Evolutionary conservation across 1,284 basidiomycete genomes (phyloP).

Genomic region (Anthracocystis walkeri): DNA sequence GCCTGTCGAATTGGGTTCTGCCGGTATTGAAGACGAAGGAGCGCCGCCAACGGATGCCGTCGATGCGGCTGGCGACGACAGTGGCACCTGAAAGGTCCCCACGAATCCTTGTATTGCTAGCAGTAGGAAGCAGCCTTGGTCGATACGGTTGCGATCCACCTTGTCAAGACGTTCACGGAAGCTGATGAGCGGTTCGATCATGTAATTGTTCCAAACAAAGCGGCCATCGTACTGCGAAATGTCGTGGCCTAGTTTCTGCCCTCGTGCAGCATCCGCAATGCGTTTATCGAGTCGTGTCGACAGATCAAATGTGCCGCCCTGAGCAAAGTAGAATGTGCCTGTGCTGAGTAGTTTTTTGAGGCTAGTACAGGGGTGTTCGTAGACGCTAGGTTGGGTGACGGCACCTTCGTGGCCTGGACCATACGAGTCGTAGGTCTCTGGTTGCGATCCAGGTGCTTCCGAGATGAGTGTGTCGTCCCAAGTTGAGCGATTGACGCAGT

Average conservation of each 20-base stretch:
- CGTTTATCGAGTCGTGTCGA: conserved; percentile 56
- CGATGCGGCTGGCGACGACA: conserved; percentile 62
- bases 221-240: conserved; percentile 69
- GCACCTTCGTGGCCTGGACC: conserved; percentile 37
- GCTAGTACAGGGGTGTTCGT: conserved; percentile 89
- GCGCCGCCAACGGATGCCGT: not conserved
- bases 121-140: conserved; percentile 72
- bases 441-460: conserved; percentile 26
- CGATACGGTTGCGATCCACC: conserved; percentile 78
- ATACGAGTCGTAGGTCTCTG: conserved; percentile 45
- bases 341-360: conserved; percentile 91
- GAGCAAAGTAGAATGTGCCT: conserved; percentile 92
- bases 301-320: conserved; percentile 85
- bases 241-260: conserved; percentile 42
- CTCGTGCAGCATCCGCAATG: conserved; percentile 71
- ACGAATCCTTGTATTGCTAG: conserved; percentile 92
- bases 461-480: conserved; percentile 58
- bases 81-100: conserved; percentile 76
- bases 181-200: conserved; percentile 81
- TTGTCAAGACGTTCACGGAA: conserved; percentile 81
- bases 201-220: conserved; percentile 83
- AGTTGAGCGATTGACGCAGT: conserved; percentile 58
- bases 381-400: conserved; percentile 64
- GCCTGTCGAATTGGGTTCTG: conserved; percentile 1
- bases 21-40: conserved; percentile 72